Evolutionary conservation across 371 early-diverging fungal genomes (phyloP).

Genomic region (Rhizopus delemar): DNA sequence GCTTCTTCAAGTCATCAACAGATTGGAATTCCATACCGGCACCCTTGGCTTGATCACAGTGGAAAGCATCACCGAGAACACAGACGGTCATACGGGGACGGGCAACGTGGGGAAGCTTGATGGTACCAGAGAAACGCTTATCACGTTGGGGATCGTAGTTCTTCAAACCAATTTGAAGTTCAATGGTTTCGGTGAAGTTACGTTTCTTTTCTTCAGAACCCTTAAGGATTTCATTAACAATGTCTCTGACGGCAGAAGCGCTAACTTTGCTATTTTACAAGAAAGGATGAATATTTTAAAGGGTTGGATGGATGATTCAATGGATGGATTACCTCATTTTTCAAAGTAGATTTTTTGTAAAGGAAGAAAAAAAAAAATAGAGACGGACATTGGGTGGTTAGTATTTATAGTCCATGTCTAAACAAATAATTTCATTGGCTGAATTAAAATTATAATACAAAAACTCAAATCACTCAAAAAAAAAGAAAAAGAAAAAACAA

Average conservation of each 20-base stretch:
- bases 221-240: conserved; percentile 68
- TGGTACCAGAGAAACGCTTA: conserved; percentile 39
- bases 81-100: conserved; percentile 95
- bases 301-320: conserved; percentile 25
- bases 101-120: conserved; percentile 55
- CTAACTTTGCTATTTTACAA: conserved; percentile 73
- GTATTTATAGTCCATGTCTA: no score
- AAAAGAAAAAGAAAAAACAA: background rate
- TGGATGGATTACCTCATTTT: conserved; percentile 27
- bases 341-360: background rate
- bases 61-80: conserved; percentile 96
- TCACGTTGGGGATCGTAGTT: conserved; percentile 91
- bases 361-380: no score
- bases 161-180: conserved; percentile 97
- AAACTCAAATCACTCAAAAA: no score
- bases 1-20: conserved; percentile 98
- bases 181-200: conserved; percentile 94
- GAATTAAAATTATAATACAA: no score
- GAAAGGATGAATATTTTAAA: conserved; percentile 15
- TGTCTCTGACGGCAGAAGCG: conserved; percentile 84
- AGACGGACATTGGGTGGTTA: no score
- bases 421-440: no score
- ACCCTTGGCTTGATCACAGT: conserved; percentile 94
- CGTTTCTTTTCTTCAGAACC: conserved; percentile 86
- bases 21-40: conserved; percentile 92